These are phyloP conservation scores for Allium fistulosum DNA, from an alignment of 106 monocot species.

Conservation along the genomic window DNA sequence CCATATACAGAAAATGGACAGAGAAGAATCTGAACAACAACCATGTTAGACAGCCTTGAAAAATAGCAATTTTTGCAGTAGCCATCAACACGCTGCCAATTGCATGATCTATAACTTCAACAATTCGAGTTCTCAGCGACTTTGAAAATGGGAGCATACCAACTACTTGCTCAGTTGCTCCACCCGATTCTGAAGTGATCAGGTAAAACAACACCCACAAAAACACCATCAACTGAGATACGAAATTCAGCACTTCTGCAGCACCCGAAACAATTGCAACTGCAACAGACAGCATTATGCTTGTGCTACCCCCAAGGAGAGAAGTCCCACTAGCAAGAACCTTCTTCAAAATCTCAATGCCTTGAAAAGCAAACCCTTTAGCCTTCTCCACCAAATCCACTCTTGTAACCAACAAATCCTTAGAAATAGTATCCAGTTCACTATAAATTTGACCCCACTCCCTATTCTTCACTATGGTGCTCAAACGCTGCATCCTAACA, in stretches of 20 bases:
- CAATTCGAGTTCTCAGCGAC: slow-evolving; percentile 18
- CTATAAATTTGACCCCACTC: slow-evolving; percentile 52
- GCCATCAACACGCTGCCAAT: slow-evolving; percentile 58
- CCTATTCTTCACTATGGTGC: slow-evolving; percentile 22
- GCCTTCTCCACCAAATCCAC: slow-evolving; percentile 53
- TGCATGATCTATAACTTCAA: slow-evolving; percentile 56
- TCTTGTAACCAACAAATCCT: slow-evolving; percentile 43
- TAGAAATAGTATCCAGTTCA: slow-evolving; percentile 40
- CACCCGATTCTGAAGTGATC: slow-evolving; percentile 55
- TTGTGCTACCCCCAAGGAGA: slow-evolving; percentile 53
- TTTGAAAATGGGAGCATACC: slow-evolving; percentile 48
- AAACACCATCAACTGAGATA: slow-evolving; percentile 59
- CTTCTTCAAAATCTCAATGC: slow-evolving; percentile 32
- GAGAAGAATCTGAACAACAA: slow-evolving; percentile 49
- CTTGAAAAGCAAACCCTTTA: slow-evolving; percentile 48
- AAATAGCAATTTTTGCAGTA: slow-evolving; percentile 57
- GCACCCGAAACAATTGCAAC: slow-evolving; percentile 47
- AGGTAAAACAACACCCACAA: slow-evolving; percentile 64
- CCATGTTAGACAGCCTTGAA: slow-evolving; percentile 56
- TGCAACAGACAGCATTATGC: slow-evolving; percentile 24
- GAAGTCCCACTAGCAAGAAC: slow-evolving; percentile 39
- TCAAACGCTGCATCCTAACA: slow-evolving; percentile 32
- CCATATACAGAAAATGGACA: slow-evolving; percentile 61
- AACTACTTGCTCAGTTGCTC: slow-evolving; percentile 54
- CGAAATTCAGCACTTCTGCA: slow-evolving; percentile 49